phyloP scores from a whole-genome alignment of 495 filamentous ascomycete genomes.

The Aspergillus sclerotiicarbonarius region DNA sequence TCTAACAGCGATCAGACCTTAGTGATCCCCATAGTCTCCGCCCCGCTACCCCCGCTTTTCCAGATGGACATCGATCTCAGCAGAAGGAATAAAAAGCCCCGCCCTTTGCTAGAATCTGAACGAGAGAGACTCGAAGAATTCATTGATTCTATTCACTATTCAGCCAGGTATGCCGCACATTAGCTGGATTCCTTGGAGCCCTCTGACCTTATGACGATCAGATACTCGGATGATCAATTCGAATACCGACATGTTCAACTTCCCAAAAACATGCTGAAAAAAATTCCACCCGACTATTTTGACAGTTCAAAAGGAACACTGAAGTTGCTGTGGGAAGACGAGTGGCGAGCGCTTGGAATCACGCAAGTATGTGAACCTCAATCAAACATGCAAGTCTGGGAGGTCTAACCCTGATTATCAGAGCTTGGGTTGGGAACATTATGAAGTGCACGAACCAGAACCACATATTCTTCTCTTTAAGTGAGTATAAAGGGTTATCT shows the following conservation, averaged over 20 bases:
- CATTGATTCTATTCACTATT: conserved; percentile 91
- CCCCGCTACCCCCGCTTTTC: conserved; percentile 5
- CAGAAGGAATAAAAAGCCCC: conserved; percentile 80
- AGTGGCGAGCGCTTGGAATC: conserved; percentile 94
- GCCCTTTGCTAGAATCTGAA: conserved; percentile 77
- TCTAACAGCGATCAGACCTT: not conserved
- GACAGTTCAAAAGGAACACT: conserved; percentile 85
- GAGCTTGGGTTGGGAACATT: conserved; percentile 99
- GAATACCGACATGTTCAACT: conserved; percentile 97
- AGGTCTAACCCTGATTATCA: conserved; percentile 33
- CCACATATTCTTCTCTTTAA: conserved; percentile 98
- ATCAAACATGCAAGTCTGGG: conserved; percentile 9
- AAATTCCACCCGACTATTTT: conserved; percentile 93
- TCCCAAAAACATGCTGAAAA: conserved; percentile 96
- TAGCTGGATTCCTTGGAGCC: too few relatives aligned
- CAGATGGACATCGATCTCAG: conserved; percentile 71
- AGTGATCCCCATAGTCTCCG: not conserved
- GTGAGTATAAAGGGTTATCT: conserved; percentile 52
- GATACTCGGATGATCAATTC: conserved; percentile 83
- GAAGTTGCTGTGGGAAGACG: conserved; percentile 96
- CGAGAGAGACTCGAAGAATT: conserved; percentile 83
- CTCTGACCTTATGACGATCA: conserved; percentile 26
- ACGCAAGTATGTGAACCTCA: conserved; percentile 66
- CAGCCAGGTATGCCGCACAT: conserved; percentile 63
- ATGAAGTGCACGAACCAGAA: conserved; percentile 98